Percentiles rank a stretch among this genome's conserved stretches.
These are phyloP conservation scores for Trifolium subterraneum DNA, from an alignment of 306 rosid genomes.

Conservation along the genomic window DNA sequence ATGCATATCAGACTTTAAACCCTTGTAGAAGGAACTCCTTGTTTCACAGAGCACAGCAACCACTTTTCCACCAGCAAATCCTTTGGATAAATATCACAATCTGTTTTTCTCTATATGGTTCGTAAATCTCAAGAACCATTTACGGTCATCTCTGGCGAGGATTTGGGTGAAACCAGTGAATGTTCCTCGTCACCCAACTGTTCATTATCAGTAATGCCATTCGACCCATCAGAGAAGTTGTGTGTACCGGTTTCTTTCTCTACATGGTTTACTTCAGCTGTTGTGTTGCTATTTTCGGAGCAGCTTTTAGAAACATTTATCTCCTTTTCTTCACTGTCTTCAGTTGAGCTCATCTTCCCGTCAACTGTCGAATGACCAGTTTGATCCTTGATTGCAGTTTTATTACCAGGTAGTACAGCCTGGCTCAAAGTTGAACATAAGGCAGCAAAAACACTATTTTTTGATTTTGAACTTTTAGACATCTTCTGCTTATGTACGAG, in stretches of 20 bases:
- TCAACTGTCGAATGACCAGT: conserved; percentile 47
- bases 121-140: conserved; percentile 65
- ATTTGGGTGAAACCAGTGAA: conserved; percentile 74
- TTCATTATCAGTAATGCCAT: conserved; percentile 54
- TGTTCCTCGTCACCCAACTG: conserved; percentile 75
- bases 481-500: conserved; percentile 61
- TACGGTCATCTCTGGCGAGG: conserved; percentile 91
- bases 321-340: conserved; percentile 50
- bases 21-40: conserved; percentile 30
- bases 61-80: conserved; percentile 55
- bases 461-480: conserved; percentile 63
- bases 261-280: conserved; percentile 51
- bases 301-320: conserved; percentile 48
- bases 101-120: conserved; percentile 31
- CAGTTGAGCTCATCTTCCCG: conserved; percentile 50
- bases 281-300: conserved; percentile 46
- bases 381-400: conserved; percentile 48
- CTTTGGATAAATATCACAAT: conserved; percentile 44
- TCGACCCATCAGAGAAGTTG: conserved; percentile 59
- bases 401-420: conserved; percentile 72
- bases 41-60: conserved; percentile 44
- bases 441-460: conserved; percentile 71
- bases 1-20: conserved; percentile 45
- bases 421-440: conserved; percentile 80
- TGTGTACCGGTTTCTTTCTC: conserved; percentile 63